Conservation (phyloP, 257 asterid genomes). For the Linaria vulgaris region DNA sequence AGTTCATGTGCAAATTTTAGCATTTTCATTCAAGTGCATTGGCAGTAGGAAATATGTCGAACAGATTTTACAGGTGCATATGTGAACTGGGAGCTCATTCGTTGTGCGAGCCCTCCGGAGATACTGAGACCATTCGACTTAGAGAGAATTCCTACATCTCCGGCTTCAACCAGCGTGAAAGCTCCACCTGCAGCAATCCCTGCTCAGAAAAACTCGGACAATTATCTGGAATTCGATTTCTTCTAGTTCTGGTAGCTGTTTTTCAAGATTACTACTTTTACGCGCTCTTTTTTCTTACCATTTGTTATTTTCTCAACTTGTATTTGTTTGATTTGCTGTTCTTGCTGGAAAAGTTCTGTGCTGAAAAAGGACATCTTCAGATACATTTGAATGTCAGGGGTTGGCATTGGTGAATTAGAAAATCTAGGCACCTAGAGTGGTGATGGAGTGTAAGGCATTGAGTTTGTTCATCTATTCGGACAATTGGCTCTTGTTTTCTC, state of each 20-base stretch:
- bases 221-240: constrained; percentile 80
- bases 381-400: constrained; percentile 29
- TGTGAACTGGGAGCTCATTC: constrained; percentile 74
- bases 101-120: constrained; percentile 72
- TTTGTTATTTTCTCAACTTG: too few species aligned
- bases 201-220: constrained; percentile 44
- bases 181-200: constrained; percentile 41
- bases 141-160: constrained; percentile 44
- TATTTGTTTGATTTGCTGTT: too few species aligned
- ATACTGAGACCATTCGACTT: constrained; percentile 58
- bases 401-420: constrained; percentile 10
- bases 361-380: constrained; percentile 28
- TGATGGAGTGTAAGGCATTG: neutral
- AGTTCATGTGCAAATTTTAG: neutral
- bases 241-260: constrained; percentile 48
- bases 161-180: constrained; percentile 37
- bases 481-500: neutral
- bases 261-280: too few species aligned
- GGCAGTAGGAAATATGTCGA: neutral
- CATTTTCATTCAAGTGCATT: neutral
- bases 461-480: neutral
- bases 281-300: too few species aligned
- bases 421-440: constrained; percentile 15
- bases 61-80: too few species aligned
- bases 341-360: constrained; percentile 11